Conservation (phyloP, 129 eudicot species). For the Helichrysum umbraculigerum region DNA sequence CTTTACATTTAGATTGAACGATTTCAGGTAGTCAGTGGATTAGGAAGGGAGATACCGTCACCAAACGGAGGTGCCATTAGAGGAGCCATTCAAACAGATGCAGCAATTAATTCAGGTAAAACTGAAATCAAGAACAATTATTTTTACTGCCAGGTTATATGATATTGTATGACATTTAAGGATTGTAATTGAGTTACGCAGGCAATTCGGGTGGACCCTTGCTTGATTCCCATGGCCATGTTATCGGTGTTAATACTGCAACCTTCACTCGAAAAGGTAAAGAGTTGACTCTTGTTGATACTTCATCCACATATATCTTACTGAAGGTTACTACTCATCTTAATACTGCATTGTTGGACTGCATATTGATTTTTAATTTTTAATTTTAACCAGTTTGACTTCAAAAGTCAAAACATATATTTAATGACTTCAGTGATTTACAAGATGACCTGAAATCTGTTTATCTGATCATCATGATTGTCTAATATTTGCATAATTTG, state of each 20-base stretch:
- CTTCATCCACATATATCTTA: neutral
- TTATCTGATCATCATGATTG: neutral
- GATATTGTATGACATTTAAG: neutral
- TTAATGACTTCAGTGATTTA: constrained; percentile 10
- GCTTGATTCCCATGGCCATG: constrained; percentile 85
- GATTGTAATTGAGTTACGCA: constrained; percentile 28
- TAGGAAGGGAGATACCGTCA: constrained; percentile 96
- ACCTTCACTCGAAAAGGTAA: constrained; percentile 95
- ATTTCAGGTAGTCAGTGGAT: constrained; percentile 93
- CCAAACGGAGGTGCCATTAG: constrained; percentile 89
- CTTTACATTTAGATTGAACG: neutral
- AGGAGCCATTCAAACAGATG: constrained; percentile 98
- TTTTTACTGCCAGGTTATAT: neutral
- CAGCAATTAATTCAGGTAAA: constrained; percentile 89
- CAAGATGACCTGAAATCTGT: constrained; percentile 1
- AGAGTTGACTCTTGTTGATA: neutral
- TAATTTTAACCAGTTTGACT: constrained; percentile 1
- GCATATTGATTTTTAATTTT: neutral
- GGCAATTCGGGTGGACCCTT: constrained; percentile 98
- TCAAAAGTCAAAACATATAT: constrained; percentile 6
- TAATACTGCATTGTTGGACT: neutral
- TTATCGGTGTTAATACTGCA: constrained; percentile 94
- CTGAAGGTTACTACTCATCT: neutral
- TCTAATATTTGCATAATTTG: neutral
- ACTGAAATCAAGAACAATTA: neutral